phyloP scores from a whole-genome alignment of 2,329 filamentous ascomycete genomes.

The Fusarium agapanthi region DNA sequence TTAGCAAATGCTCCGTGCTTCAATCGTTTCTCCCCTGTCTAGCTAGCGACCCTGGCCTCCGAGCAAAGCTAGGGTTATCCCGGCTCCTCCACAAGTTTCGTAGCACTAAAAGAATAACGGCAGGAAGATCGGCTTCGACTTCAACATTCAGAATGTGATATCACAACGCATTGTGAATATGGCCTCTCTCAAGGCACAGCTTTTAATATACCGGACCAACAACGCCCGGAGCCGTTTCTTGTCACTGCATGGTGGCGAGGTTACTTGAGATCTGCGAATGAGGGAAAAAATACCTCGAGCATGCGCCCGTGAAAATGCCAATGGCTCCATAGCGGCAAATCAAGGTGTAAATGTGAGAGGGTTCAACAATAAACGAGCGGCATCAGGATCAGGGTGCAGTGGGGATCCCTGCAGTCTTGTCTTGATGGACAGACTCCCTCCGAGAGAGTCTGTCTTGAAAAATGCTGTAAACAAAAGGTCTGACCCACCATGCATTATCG shows the following conservation, averaged over 20 bases:
- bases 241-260: slow-evolving; percentile 26
- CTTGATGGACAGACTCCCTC: slow-evolving; percentile 35
- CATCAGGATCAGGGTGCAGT: slow-evolving; percentile 37
- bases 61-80: slow-evolving; percentile 42
- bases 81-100: slow-evolving; percentile 42
- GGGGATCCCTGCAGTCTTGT: slow-evolving; percentile 27
- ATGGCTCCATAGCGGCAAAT: slow-evolving; percentile 39
- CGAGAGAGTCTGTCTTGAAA: slow-evolving; percentile 22
- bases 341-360: slow-evolving; percentile 28
- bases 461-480: slow-evolving; percentile 31
- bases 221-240: background rate
- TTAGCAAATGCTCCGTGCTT: slow-evolving; percentile 44
- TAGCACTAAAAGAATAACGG: slow-evolving; percentile 36
- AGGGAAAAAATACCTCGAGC: slow-evolving; percentile 27
- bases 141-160: slow-evolving; percentile 17
- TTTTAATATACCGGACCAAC: slow-evolving; percentile 8
- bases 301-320: slow-evolving; percentile 29
- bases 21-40: slow-evolving; percentile 36
- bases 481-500: slow-evolving; percentile 31
- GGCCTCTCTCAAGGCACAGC: background rate
- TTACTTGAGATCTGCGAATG: slow-evolving; percentile 22
- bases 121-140: slow-evolving; percentile 36
- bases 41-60: slow-evolving; percentile 37
- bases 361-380: slow-evolving; percentile 30
- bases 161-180: slow-evolving; percentile 22